A percentile compares a stretch with the other conserved stretches of the same genome.
These are phyloP conservation scores for Beauveria sp. DNA, from an alignment of 2,329 filamentous ascomycete species.

Conservation along the genomic window DNA sequence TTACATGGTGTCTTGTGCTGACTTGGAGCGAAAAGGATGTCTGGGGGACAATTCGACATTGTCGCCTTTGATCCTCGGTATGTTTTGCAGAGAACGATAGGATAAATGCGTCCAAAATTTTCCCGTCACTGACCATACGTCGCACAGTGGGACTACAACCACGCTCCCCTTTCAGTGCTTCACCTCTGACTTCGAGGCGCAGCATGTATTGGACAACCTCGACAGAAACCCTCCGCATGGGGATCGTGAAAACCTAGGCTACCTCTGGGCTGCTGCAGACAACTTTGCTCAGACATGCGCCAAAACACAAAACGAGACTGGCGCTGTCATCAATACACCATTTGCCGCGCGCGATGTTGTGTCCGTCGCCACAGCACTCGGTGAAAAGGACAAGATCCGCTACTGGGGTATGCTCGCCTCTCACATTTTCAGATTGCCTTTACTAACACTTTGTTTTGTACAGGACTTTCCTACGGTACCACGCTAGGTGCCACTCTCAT, in stretches of 20 bases:
- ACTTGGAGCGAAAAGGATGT: constrained; percentile 15
- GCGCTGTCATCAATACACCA: constrained; percentile 22
- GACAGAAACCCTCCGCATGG: constrained; percentile 1
- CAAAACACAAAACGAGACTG: constrained; percentile 16
- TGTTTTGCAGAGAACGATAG: background rate
- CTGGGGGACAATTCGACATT: constrained; percentile 21
- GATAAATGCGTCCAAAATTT: no score
- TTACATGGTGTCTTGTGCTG: background rate
- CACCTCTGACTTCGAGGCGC: constrained; percentile 1
- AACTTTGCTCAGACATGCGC: constrained; percentile 19
- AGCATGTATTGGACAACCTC: background rate
- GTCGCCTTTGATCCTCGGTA: constrained; percentile 23
- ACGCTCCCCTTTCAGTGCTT: constrained; percentile 18
- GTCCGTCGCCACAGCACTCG: constrained; percentile 26
- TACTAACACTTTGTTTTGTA: background rate
- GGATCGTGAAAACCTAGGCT: constrained; percentile 12
- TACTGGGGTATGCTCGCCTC: constrained; percentile 23
- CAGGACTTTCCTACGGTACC: constrained; percentile 31
- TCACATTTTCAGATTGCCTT: background rate
- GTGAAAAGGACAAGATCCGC: constrained; percentile 22
- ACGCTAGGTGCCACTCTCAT: constrained; percentile 30
- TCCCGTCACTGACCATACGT: background rate
- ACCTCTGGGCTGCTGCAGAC: constrained; percentile 14
- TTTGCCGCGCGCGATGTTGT: constrained; percentile 30
- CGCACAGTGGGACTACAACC: constrained; percentile 15